Conservation (phyloP, 169 alveolate genomes). For the Cryptosporidium sp. region DNA sequence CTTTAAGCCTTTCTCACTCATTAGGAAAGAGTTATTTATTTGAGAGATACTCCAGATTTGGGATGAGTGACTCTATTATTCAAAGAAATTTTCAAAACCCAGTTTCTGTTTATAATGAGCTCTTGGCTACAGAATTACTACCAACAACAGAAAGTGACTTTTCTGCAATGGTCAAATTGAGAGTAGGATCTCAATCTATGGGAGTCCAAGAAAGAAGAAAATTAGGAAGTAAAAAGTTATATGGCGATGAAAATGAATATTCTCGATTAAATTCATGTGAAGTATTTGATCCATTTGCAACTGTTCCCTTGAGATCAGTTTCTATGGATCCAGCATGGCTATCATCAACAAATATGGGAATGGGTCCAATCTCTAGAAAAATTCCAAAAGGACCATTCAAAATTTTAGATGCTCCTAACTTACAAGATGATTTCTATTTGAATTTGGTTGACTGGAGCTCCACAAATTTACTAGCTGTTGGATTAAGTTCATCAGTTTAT, state of each 20-base stretch:
- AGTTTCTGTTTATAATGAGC: slow-evolving; percentile 39
- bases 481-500: slow-evolving; percentile 90
- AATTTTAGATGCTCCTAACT: slow-evolving; percentile 92
- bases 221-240: neutral
- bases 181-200: slow-evolving; percentile 30
- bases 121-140: slow-evolving; percentile 52
- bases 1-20: neutral
- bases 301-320: slow-evolving; percentile 69
- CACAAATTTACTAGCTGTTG: slow-evolving; percentile 90
- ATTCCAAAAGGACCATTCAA: slow-evolving; percentile 81
- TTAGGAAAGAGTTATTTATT: slow-evolving; percentile 35
- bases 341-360: slow-evolving; percentile 54
- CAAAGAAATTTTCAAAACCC: slow-evolving; percentile 36
- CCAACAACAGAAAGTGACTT: slow-evolving; percentile 62
- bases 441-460: slow-evolving; percentile 90
- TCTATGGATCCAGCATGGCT: slow-evolving; percentile 71
- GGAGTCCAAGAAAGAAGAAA: slow-evolving; percentile 49
- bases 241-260: slow-evolving; percentile 45
- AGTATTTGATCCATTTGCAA: slow-evolving; percentile 72
- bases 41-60: slow-evolving; percentile 62
- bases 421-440: slow-evolving; percentile 92
- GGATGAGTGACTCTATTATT: slow-evolving; percentile 5
- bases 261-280: slow-evolving; percentile 35
- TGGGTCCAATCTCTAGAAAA: slow-evolving; percentile 68
- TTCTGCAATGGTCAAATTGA: slow-evolving; percentile 32